phyloP scores from a whole-genome alignment of 2,329 filamentous ascomycete genomes.

The Penicillium sp. region DNA sequence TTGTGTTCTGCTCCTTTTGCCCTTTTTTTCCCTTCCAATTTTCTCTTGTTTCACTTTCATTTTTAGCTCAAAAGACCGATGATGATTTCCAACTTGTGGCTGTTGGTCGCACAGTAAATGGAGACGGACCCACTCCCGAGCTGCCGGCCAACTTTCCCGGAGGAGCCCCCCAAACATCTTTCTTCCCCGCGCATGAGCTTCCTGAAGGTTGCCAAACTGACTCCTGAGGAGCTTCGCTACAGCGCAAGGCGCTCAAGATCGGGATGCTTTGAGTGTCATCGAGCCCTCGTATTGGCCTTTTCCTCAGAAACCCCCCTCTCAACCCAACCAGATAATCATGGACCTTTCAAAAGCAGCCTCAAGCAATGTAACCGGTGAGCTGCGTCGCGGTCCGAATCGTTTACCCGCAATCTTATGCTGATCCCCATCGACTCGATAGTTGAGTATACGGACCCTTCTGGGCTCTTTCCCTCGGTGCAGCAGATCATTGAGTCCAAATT shows the following conservation, averaged over 20 bases:
- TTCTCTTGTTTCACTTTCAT: no score
- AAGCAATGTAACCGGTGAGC: conserved; percentile 64
- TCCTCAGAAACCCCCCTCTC: conserved; percentile 16
- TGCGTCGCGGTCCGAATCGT: background rate
- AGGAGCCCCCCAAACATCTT: conserved; percentile 7
- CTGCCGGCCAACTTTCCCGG: conserved; percentile 1
- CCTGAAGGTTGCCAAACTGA: background rate
- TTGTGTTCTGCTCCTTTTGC: no score
- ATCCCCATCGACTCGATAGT: conserved; percentile 48
- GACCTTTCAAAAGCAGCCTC: conserved; percentile 52
- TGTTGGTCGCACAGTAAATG: no score
- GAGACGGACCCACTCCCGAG: background rate
- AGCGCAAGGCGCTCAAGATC: conserved; percentile 8
- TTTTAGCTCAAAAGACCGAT: no score
- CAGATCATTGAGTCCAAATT: conserved; percentile 71
- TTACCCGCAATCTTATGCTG: conserved; percentile 8
- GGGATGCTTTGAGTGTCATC: conserved; percentile 27
- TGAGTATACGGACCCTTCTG: conserved; percentile 92
- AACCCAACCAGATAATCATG: conserved; percentile 23
- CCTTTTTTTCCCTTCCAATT: no score
- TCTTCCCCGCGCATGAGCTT: background rate
- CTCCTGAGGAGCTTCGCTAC: conserved; percentile 6
- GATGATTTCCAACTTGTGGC: no score
- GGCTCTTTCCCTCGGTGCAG: conserved; percentile 75
- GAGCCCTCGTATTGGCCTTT: conserved; percentile 17